phyloP scores from a whole-genome alignment of 768 basidiomycete species.

The Scleroderma bovista region DNA sequence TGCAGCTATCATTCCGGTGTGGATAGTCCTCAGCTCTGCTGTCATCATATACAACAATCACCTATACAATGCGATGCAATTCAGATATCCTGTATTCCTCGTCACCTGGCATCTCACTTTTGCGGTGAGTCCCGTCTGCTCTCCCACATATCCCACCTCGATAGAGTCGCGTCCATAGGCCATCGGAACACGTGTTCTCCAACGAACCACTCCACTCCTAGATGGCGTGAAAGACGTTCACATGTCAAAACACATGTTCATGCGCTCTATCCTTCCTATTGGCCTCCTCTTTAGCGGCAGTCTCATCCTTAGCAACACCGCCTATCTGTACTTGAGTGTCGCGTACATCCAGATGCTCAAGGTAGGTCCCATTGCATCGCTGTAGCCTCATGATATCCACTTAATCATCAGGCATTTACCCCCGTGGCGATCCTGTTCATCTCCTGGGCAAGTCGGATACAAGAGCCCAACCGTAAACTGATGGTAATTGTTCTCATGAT shows the following conservation, averaged over 20 bases:
- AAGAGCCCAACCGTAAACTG: slow-evolving; percentile 80
- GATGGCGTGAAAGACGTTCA: slow-evolving; percentile 76
- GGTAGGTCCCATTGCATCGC: slow-evolving; percentile 34
- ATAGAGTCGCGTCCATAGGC: slow-evolving; percentile 35
- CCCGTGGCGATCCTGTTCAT: slow-evolving; percentile 90
- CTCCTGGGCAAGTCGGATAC: slow-evolving; percentile 84
- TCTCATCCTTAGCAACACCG: slow-evolving; percentile 86
- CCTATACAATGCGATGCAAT: slow-evolving; percentile 75
- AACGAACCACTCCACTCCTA: slow-evolving; percentile 74
- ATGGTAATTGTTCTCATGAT: slow-evolving; percentile 86
- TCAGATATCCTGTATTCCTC: slow-evolving; percentile 88
- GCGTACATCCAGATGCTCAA: slow-evolving; percentile 98
- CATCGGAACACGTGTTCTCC: slow-evolving; percentile 80
- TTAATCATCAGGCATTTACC: slow-evolving; percentile 67
- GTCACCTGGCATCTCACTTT: slow-evolving; percentile 82
- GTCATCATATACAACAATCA: slow-evolving; percentile 98
- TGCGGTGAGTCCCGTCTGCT: slow-evolving; percentile 39
- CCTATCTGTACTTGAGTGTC: slow-evolving; percentile 87
- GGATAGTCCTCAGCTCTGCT: slow-evolving; percentile 84
- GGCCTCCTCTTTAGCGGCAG: slow-evolving; percentile 91
- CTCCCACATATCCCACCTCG: slow-evolving; percentile 1
- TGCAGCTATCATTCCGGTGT: slow-evolving; percentile 76
- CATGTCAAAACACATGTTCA: slow-evolving; percentile 73
- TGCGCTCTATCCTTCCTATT: slow-evolving; percentile 87
- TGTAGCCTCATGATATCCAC: neutral